Evolutionary conservation across 768 basidiomycete genomes (phyloP), one percentile per base, ranked within the genome.

Genomic region (Tremella fuciformis): DNA sequence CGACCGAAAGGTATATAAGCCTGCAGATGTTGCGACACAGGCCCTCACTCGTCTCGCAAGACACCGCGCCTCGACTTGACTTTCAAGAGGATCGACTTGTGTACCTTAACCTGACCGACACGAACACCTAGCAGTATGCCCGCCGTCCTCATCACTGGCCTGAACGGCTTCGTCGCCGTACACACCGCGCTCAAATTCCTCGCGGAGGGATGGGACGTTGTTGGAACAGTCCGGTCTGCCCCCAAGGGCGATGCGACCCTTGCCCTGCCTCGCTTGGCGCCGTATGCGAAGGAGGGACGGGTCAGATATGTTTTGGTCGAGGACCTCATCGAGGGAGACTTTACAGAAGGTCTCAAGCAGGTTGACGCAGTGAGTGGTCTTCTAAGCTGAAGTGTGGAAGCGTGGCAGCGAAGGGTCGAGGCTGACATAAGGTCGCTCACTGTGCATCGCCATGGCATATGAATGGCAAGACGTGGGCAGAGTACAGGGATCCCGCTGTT

Each of bases 121-220:
- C n/a, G n/a, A n/a, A n/a, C n/a, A n/a, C n/a, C n/a, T n/a, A n/a
- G n/a, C 11, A 4, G 29, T 16, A 64, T 64, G 63, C 55, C 63
- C n/a, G 62, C 53, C 39, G 67, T 74, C 18, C 58, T 71, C 38
- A 66, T 74, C 48, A 71, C 72, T 19, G 72, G 72, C 22, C 46
- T 74, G 24, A 67, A 67, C 53, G 72, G 72, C 42, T 74, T 69
- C 51, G 58, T 64, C 13, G 68, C 67, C 13, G 61, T 60, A n/a
- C 70, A 70, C 56, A 59, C 65, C 50, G 73, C 73, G 16, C 51
- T 67, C 29, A 34, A 47, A 8, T 72, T 67, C 67, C 64, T 75
- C 29, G 42, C 57, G 29, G 53, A 67, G 34, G 73, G 71, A 15
- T 71, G 69, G 69, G 60, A 51, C 24, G 73, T 75, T 4, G 59